These are phyloP conservation scores for Cutaneotrichosporon sp. DNA, from an alignment of 1,284 basidiomycete species.

Conservation along the genomic window DNA sequence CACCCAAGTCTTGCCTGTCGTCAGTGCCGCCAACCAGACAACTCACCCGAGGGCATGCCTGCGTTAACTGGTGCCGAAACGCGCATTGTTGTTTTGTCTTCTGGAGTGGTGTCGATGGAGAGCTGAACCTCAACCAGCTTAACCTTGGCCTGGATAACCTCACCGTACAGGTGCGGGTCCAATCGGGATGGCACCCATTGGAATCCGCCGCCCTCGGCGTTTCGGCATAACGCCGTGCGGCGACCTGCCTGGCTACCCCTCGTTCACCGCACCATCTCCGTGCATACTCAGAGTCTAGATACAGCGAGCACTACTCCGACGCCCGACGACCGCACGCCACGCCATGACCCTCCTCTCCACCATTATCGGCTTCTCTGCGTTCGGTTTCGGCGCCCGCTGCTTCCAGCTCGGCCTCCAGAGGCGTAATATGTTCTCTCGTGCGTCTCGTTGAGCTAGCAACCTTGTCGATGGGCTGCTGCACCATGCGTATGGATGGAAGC, in stretches of 20 bases:
- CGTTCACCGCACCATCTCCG: background rate
- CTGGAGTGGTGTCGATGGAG: conserved; percentile 8
- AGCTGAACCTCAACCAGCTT: background rate
- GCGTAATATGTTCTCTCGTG: conserved; percentile 39
- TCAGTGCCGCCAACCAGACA: conserved; percentile 22
- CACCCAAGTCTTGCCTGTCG: conserved; percentile 47
- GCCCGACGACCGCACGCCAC: background rate
- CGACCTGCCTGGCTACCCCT: background rate
- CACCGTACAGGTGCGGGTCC: conserved; percentile 9
- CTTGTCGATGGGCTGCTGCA: background rate
- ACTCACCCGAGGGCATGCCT: conserved; percentile 71
- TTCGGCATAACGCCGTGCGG: conserved; percentile 12
- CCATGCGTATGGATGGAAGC: background rate
- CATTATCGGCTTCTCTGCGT: conserved; percentile 72
- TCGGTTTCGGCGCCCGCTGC: conserved; percentile 72
- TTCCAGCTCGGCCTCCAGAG: conserved; percentile 76
- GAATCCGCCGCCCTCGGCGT: conserved; percentile 17
- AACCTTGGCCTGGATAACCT: background rate
- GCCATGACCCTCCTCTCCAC: conserved; percentile 69
- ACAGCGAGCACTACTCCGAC: conserved; percentile 6
- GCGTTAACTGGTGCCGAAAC: conserved; percentile 62
- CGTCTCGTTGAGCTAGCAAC: background rate
- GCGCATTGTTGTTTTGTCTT: conserved; percentile 58
- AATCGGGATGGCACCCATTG: conserved; percentile 10
- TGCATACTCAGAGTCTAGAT: background rate